phyloP scores from a whole-genome alignment of 257 asterid genomes.

The Ligustrum vulgare region DNA sequence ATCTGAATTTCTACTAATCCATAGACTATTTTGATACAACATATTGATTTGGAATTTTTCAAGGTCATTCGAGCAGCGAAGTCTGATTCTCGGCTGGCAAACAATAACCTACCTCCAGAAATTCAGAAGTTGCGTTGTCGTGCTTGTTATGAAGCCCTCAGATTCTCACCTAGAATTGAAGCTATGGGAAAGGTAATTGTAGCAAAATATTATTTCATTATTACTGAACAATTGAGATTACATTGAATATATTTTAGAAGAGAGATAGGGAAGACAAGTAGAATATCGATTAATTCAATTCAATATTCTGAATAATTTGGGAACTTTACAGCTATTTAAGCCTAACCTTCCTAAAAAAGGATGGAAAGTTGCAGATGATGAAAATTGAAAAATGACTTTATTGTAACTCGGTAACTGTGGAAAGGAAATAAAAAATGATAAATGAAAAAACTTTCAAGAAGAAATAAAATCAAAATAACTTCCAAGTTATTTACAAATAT shows the following conservation, averaged over 20 bases:
- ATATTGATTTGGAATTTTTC: slow-evolving; percentile 14
- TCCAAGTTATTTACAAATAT: background rate
- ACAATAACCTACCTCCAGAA: slow-evolving; percentile 90
- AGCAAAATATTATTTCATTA: background rate
- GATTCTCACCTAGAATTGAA: slow-evolving; percentile 82
- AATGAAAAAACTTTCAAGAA: background rate
- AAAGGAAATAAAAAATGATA: background rate
- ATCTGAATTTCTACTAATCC: slow-evolving; percentile 14
- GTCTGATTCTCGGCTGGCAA: slow-evolving; percentile 92
- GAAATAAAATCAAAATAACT: background rate
- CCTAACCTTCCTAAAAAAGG: background rate
- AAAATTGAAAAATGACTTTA: background rate
- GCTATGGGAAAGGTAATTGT: slow-evolving; percentile 81
- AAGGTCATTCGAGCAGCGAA: slow-evolving; percentile 96
- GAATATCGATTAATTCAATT: background rate
- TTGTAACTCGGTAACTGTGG: background rate
- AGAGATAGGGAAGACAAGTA: background rate
- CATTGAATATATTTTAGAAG: background rate
- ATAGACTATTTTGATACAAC: slow-evolving; percentile 1
- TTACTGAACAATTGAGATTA: background rate
- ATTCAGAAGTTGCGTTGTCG: slow-evolving; percentile 92
- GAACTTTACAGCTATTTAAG: background rate
- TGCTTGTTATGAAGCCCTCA: slow-evolving; percentile 88
- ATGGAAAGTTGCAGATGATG: background rate
- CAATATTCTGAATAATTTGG: background rate